A percentile compares a stretch with the other conserved stretches of the same genome.
These are phyloP conservation scores for Sphaceloma murrayae DNA, from an alignment of 2,329 filamentous ascomycete genomes.

Conservation along the genomic window DNA sequence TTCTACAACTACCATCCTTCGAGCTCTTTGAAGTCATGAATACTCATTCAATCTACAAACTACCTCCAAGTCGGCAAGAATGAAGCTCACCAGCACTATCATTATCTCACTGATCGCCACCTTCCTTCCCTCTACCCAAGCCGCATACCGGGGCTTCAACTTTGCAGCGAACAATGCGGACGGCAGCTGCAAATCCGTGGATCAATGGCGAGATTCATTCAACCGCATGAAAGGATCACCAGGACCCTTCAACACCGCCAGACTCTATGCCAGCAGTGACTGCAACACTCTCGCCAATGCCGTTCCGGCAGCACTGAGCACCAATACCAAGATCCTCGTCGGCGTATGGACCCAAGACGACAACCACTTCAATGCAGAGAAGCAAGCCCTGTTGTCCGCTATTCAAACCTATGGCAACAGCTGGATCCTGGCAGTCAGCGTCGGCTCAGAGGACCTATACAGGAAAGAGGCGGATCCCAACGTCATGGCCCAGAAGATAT, in stretches of 20 bases:
- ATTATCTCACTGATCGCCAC: slow-evolving; percentile 23
- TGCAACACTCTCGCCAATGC: slow-evolving; percentile 42
- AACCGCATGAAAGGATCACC: slow-evolving; percentile 30
- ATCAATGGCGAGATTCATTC: slow-evolving; percentile 31
- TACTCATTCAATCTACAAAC: no score
- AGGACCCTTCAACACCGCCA: slow-evolving; percentile 49
- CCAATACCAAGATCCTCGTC: slow-evolving; percentile 52
- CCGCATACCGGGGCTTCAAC: slow-evolving; percentile 38
- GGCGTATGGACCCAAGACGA: slow-evolving; percentile 49
- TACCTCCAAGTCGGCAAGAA: not conserved
- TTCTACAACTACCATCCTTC: not conserved
- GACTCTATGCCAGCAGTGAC: slow-evolving; percentile 56
- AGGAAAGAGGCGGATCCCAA: slow-evolving; percentile 38
- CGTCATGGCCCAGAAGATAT: slow-evolving; percentile 38
- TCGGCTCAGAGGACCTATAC: slow-evolving; percentile 61
- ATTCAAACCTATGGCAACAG: slow-evolving; percentile 47
- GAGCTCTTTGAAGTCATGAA: not conserved
- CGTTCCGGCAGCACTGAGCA: slow-evolving; percentile 50
- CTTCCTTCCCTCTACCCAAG: slow-evolving; percentile 26
- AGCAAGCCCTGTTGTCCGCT: slow-evolving; percentile 49
- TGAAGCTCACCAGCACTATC: slow-evolving; percentile 5
- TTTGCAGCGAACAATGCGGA: slow-evolving; percentile 32
- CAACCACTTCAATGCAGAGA: slow-evolving; percentile 49
- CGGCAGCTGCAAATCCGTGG: slow-evolving; percentile 33
- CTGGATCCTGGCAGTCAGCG: slow-evolving; percentile 55